Evolutionary conservation across 345 rosid genomes (phyloP).

Genomic region (Eucalyptus decipiens): DNA sequence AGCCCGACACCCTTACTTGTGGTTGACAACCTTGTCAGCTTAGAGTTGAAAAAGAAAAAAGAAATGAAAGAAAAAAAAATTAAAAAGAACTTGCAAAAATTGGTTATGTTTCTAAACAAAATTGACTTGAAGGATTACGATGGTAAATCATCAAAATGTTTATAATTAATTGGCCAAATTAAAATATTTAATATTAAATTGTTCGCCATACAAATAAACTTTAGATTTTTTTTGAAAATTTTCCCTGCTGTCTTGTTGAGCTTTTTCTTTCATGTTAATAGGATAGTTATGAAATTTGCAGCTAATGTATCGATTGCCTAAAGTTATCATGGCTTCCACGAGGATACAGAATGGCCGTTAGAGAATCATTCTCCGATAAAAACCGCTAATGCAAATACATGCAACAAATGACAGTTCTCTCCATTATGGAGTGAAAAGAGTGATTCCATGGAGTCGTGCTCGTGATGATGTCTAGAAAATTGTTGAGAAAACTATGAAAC

Average conservation of each 20-base stretch:
- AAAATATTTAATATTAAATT: too few species aligned
- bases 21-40: not conserved
- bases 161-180: too few species aligned
- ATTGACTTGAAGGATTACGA: not conserved
- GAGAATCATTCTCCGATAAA: not conserved
- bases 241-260: not conserved
- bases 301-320: not conserved
- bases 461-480: too few species aligned
- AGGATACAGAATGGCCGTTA: not conserved
- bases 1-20: not conserved
- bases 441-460: too few species aligned
- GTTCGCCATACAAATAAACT: not conserved
- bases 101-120: too few species aligned
- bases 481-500: too few species aligned
- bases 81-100: too few species aligned
- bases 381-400: not conserved
- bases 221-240: not conserved
- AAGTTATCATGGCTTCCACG: not conserved
- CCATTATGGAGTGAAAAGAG: not conserved
- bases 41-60: not conserved
- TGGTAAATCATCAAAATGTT: too few species aligned
- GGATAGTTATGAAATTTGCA: not conserved
- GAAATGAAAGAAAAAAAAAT: too few species aligned
- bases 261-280: not conserved
- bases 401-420: not conserved